Evolutionary conservation across 495 filamentous ascomycete species (phyloP).

Genomic region (Saxispiralis lemnorum): DNA sequence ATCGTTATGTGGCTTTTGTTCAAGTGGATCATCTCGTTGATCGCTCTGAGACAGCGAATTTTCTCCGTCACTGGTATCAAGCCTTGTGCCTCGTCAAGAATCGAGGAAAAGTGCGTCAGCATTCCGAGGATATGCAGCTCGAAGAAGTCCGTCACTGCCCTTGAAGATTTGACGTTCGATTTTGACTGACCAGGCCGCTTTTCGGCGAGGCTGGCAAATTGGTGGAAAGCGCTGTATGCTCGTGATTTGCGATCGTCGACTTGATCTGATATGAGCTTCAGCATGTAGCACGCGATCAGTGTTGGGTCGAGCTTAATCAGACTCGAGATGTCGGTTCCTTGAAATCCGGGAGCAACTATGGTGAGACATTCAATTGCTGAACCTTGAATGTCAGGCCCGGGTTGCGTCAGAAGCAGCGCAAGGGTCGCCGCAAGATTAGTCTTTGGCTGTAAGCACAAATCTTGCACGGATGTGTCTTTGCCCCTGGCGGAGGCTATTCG

Average conservation of each 20-base stretch:
- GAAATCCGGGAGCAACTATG: conserved; percentile 50
- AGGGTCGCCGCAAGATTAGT: conserved; percentile 64
- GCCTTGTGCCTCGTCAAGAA: conserved; percentile 52
- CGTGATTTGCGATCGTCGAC: conserved; percentile 19
- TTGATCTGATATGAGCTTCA: conserved; percentile 61
- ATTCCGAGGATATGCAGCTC: conserved; percentile 76
- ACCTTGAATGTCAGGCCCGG: conserved; percentile 43
- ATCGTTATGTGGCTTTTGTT: conserved; percentile 50
- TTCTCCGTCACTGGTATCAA: conserved; percentile 42
- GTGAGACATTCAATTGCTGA: conserved; percentile 50
- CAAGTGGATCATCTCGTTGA: conserved; percentile 73
- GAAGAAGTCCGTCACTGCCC: conserved; percentile 57
- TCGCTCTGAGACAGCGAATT: conserved; percentile 55
- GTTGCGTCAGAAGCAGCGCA: conserved; percentile 59
- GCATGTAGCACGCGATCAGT: conserved; percentile 56
- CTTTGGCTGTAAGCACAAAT: conserved; percentile 39
- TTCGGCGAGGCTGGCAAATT: conserved; percentile 47
- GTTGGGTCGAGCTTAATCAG: conserved; percentile 62
- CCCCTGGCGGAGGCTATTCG: conserved; percentile 60
- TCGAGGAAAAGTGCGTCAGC: conserved; percentile 62
- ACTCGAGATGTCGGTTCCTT: conserved; percentile 43
- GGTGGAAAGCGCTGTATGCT: conserved; percentile 45
- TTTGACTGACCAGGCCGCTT: conserved; percentile 34
- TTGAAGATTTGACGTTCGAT: conserved; percentile 30
- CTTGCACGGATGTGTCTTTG: conserved; percentile 37